A percentile compares a stretch with the other conserved stretches of the same genome.
phyloP scores from a whole-genome alignment of 202 grass and related monocot species.

The Panicum hallii region DNA sequence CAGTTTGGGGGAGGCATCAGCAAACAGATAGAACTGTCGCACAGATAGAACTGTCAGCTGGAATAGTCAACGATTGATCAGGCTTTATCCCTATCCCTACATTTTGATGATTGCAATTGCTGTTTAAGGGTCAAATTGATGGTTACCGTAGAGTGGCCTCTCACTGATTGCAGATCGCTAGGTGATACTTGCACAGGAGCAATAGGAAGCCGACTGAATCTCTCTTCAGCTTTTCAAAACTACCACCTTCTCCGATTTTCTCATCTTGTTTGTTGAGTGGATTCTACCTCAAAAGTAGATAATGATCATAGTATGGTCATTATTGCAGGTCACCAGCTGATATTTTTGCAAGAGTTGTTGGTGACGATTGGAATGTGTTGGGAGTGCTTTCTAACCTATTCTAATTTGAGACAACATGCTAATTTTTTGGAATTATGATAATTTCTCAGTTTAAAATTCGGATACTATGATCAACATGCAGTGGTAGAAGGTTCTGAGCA shows the following conservation, averaged over 20 bases:
- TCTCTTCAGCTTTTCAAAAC: background rate
- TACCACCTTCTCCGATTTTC: background rate
- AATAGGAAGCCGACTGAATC: background rate
- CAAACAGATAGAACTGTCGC: background rate
- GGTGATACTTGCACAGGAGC: slow-evolving; percentile 6
- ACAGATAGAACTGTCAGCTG: background rate
- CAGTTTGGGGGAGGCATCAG: background rate
- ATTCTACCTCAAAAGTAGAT: background rate
- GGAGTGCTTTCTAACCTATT: slow-evolving; percentile 17
- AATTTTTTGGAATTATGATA: background rate
- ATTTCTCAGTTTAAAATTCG: background rate
- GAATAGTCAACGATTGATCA: background rate
- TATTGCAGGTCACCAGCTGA: background rate
- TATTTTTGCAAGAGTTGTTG: background rate
- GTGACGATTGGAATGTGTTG: background rate
- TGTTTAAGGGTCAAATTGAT: slow-evolving; percentile 7
- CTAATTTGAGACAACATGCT: background rate
- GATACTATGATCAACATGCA: slow-evolving; percentile 6
- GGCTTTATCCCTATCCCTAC: background rate
- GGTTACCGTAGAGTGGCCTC: background rate
- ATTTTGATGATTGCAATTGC: background rate
- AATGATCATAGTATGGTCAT: background rate
- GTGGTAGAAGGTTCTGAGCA: background rate
- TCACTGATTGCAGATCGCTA: slow-evolving; percentile 1
- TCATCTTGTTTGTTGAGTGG: background rate